Percentiles rank a stretch among this genome's conserved stretches.
Conservation (phyloP, 2,329 filamentous ascomycete genomes). For the Periconia sp. region DNA sequence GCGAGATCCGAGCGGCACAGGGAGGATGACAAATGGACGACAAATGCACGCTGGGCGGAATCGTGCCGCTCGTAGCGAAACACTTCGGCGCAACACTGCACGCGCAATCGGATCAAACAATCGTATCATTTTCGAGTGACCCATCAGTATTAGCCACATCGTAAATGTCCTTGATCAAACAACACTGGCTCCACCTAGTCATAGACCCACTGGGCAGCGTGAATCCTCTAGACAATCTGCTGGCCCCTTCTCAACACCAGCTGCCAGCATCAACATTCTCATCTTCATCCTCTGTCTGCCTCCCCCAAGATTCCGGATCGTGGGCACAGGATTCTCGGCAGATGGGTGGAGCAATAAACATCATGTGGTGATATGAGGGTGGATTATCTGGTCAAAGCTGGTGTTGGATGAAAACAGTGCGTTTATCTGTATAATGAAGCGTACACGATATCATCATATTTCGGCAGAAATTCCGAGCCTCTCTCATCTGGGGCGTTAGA, state of each 20-base stretch:
- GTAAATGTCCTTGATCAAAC: neutral
- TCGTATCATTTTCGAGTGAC: neutral
- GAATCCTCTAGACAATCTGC: constrained; percentile 13
- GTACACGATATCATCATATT: too few relatives aligned
- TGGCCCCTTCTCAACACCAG: constrained; percentile 18
- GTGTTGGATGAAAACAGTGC: too few relatives aligned
- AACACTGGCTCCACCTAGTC: constrained; percentile 14
- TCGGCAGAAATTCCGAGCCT: too few relatives aligned
- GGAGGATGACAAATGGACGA: neutral
- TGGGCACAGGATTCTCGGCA: too few relatives aligned
- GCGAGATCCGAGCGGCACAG: too few relatives aligned
- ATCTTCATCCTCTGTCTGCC: constrained; percentile 4
- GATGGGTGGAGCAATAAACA: too few relatives aligned
- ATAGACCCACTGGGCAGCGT: constrained; percentile 10
- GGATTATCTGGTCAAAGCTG: constrained; percentile 11
- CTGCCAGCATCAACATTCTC: constrained; percentile 4
- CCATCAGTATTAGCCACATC: neutral
- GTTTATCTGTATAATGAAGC: too few relatives aligned
- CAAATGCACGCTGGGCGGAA: neutral
- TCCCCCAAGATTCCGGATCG: constrained; percentile 7
- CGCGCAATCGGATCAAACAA: neutral
- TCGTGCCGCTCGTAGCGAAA: neutral
- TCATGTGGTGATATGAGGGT: too few relatives aligned
- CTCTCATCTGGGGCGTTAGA: too few relatives aligned
- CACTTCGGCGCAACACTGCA: neutral